A percentile compares a stretch with the other conserved stretches of the same genome.
Conservation (phyloP, 306 rosid genomes). For the Prunus persica region DNA sequence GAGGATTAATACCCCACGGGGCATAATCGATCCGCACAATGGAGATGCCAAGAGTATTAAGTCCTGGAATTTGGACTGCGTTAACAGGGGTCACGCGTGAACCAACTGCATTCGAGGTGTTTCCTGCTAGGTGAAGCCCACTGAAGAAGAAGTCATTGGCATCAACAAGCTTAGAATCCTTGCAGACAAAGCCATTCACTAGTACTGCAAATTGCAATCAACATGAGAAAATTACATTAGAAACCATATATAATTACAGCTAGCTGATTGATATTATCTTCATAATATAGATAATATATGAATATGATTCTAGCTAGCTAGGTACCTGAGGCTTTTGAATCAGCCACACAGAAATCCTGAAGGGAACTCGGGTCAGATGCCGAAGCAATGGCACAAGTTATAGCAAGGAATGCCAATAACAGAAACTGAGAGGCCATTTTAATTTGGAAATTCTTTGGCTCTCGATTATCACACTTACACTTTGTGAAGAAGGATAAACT, state of each 20-base stretch:
- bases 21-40: slow-evolving; percentile 29
- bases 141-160: slow-evolving; percentile 24
- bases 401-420: background rate
- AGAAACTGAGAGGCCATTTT: background rate
- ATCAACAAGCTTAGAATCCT: slow-evolving; percentile 22
- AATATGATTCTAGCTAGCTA: background rate
- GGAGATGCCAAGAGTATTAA: slow-evolving; percentile 37
- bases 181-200: slow-evolving; percentile 33
- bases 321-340: slow-evolving; percentile 15
- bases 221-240: background rate
- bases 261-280: background rate
- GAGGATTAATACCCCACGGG: slow-evolving; percentile 34
- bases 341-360: slow-evolving; percentile 35
- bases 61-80: slow-evolving; percentile 20
- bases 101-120: slow-evolving; percentile 24
- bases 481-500: background rate
- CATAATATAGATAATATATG: background rate
- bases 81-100: slow-evolving; percentile 20
- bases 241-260: background rate
- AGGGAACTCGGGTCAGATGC: slow-evolving; percentile 24
- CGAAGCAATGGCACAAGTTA: background rate
- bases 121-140: slow-evolving; percentile 27
- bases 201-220: slow-evolving; percentile 22
- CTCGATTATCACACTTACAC: background rate
- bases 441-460: background rate